These are phyloP conservation scores for Coemansia sp. DNA, from an alignment of 192 early-diverging fungal species.

Conservation along the genomic window DNA sequence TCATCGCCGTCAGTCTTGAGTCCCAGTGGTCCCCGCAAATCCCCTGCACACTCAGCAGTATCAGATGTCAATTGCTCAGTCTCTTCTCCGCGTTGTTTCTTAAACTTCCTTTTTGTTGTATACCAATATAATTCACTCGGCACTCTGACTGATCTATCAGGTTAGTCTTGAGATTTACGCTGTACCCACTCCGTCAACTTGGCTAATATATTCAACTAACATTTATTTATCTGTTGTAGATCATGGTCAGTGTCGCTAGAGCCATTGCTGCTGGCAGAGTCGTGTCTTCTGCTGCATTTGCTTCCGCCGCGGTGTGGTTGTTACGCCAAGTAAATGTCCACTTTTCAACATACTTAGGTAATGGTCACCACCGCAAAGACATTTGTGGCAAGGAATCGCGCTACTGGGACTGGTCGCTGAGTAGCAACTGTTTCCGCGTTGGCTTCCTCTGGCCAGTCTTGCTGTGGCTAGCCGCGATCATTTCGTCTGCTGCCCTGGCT, in stretches of 20 bases:
- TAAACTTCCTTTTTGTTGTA: too few species aligned
- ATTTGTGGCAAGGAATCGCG: background rate
- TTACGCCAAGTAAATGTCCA: background rate
- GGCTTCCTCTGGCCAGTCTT: constrained; percentile 11
- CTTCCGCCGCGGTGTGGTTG: background rate
- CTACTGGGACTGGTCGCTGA: constrained; percentile 12
- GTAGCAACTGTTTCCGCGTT: constrained; percentile 13
- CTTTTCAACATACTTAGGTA: background rate
- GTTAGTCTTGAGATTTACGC: too few species aligned
- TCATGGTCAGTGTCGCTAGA: background rate
- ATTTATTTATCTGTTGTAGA: background rate
- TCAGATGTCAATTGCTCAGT: too few species aligned
- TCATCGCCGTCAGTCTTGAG: too few species aligned
- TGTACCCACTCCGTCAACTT: background rate
- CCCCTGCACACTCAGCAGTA: too few species aligned
- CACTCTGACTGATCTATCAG: too few species aligned
- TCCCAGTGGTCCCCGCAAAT: too few species aligned
- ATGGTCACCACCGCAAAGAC: background rate
- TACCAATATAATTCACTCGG: too few species aligned
- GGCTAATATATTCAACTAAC: background rate
- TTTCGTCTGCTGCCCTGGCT: constrained; percentile 1
- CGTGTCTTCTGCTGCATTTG: background rate
- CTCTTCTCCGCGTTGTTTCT: too few species aligned
- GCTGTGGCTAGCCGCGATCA: background rate
- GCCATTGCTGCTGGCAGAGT: background rate